A percentile compares a stretch with the other conserved stretches of the same genome.
phyloP scores from a whole-genome alignment of 1,284 basidiomycete species.

The Abortiporus biennis region DNA sequence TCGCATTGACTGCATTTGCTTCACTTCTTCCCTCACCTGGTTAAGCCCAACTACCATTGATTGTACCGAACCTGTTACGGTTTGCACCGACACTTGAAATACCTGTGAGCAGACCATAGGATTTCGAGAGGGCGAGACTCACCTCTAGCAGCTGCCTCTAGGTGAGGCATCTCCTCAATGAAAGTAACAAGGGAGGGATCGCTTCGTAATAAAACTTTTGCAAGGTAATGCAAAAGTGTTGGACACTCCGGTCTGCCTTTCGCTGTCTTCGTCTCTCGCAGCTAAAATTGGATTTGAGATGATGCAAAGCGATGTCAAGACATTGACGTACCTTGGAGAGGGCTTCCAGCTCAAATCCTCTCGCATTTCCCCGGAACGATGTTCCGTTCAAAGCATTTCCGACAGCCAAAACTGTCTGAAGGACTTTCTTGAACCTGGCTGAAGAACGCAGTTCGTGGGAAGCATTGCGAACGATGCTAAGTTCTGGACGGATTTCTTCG shows the following conservation, averaged over 20 bases:
- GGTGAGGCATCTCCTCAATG: slow-evolving; percentile 74
- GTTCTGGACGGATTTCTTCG: slow-evolving; percentile 79
- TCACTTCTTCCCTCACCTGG: slow-evolving; percentile 55
- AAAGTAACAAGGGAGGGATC: slow-evolving; percentile 69
- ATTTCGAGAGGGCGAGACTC: slow-evolving; percentile 16
- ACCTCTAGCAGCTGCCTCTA: slow-evolving; percentile 83
- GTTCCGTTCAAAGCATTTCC: slow-evolving; percentile 83
- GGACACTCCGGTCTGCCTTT: slow-evolving; percentile 67
- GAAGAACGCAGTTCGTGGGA: slow-evolving; percentile 72
- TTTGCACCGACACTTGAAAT: slow-evolving; percentile 62
- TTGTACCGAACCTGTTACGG: slow-evolving; percentile 53
- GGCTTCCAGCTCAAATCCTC: slow-evolving; percentile 79
- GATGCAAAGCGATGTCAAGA: not conserved
- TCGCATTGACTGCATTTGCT: slow-evolving; percentile 29
- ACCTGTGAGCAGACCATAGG: not conserved
- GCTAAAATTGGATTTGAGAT: slow-evolving; percentile 33
- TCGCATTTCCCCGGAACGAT: slow-evolving; percentile 78
- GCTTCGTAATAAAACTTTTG: slow-evolving; percentile 63
- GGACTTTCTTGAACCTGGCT: slow-evolving; percentile 58
- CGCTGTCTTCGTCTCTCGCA: slow-evolving; percentile 81
- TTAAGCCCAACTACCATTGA: slow-evolving; percentile 51
- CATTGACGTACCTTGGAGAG: slow-evolving; percentile 60
- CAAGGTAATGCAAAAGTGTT: slow-evolving; percentile 84
- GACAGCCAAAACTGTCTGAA: slow-evolving; percentile 68
- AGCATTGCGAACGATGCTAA: slow-evolving; percentile 72